Percentiles rank a stretch among this genome's conserved stretches.
Conservation (phyloP, 2,329 filamentous ascomycete species). For the Sclerotinia trifoliorum region DNA sequence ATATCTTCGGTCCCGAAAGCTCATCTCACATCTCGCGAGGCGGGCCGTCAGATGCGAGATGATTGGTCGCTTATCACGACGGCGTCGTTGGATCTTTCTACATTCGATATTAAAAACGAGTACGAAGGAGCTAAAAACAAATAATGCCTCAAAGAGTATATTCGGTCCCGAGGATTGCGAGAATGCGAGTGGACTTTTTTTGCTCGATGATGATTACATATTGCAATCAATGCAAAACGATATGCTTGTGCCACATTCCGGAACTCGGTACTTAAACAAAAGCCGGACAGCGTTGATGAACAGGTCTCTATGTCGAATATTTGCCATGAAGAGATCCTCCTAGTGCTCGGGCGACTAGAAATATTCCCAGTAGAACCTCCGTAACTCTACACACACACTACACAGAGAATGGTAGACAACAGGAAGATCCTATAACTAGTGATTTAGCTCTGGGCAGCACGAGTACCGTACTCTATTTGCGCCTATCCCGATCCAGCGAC, state of each 20-base stretch:
- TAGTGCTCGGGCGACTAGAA: too few relatives aligned
- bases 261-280: background rate
- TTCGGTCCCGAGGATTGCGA: background rate
- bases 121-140: conserved; percentile 1
- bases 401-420: too few relatives aligned
- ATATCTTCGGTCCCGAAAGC: conserved; percentile 10
- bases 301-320: too few relatives aligned
- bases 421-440: too few relatives aligned
- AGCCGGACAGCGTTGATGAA: background rate
- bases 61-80: conserved; percentile 6
- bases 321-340: background rate
- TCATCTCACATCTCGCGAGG: background rate
- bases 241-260: background rate
- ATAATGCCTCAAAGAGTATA: background rate
- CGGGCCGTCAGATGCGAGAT: background rate
- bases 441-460: too few relatives aligned
- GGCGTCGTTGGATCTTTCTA: background rate
- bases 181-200: background rate
- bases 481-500: background rate
- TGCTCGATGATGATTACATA: conserved; percentile 5
- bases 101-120: background rate
- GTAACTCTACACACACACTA: too few relatives aligned
- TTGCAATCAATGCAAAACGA: background rate
- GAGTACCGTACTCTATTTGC: too few relatives aligned
- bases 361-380: too few relatives aligned